Evolutionary conservation across 164 flowering plant species (phyloP), one percentile per base, ranked within the genome.

Genomic region (Sedum album): DNA sequence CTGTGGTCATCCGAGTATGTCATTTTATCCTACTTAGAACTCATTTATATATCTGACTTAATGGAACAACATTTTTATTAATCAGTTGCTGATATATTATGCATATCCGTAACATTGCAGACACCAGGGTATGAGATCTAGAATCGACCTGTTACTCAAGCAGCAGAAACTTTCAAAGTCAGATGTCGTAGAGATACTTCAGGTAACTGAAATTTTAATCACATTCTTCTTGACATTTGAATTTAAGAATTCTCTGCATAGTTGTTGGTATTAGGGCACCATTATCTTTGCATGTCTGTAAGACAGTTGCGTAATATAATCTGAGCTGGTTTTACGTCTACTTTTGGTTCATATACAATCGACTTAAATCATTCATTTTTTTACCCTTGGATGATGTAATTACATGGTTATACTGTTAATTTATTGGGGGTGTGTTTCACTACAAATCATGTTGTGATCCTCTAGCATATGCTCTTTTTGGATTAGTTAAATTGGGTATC

Each of bases 1-100:
- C 83, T 95, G 70, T 92, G 99, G 99, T 84, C 96, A 21, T 83
- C 91, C 48, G 99, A 95, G 99, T 95, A 90, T 84, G 99, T 81
- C 1, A 31, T 67, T 26, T 48, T 61, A 65, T 69, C 62, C 26
- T 15, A 8, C 66, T 4, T 13, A 64, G 25, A 64, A 1, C 28
- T 64, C 28, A n/a, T 26, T 64, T 28, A 17, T 35, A 35, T 39
- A 8, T 20, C 30, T 15, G 31, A 14, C 15, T 4, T 31, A 10
- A 13, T 31, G 11, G 21, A 28, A n/a, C n/a, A n/a, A n/a, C n/a
- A 2, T 18, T 36, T 35, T 30, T 18, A 33, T 55, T 13, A 11
- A 36, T 68, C 11, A 25, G 20, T n/a, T 36, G 31, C 21, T 60
- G 4, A 60, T 41, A 0, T 39, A 31, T 60, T 31, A 31, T 8